phyloP scores from a whole-genome alignment of 2,329 filamentous ascomycete species.

The Aspergillus amoenus region DNA sequence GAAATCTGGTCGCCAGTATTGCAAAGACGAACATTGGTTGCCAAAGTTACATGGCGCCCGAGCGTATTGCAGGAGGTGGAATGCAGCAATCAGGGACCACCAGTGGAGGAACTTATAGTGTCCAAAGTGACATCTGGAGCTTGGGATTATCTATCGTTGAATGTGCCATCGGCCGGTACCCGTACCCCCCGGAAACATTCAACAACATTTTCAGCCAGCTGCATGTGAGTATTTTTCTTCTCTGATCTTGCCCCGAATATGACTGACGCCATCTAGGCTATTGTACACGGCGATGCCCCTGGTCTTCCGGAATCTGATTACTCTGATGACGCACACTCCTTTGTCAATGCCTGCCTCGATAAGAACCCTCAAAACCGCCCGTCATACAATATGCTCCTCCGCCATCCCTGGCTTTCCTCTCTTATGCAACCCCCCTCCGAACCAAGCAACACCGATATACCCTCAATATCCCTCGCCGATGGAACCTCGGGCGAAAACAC shows the following conservation, averaged over 20 bases:
- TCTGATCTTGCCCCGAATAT: neutral
- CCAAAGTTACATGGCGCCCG: slow-evolving; percentile 98
- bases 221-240: slow-evolving; percentile 66
- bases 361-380: slow-evolving; percentile 90
- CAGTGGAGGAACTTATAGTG: slow-evolving; percentile 85
- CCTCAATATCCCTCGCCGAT: slow-evolving; percentile 35
- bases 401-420: slow-evolving; percentile 81
- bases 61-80: slow-evolving; percentile 85
- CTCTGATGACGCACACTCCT: slow-evolving; percentile 76
- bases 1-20: slow-evolving; percentile 94
- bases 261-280: slow-evolving; percentile 63
- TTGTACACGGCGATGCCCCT: slow-evolving; percentile 95
- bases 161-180: slow-evolving; percentile 90
- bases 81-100: slow-evolving; percentile 69
- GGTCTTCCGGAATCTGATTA: slow-evolving; percentile 77
- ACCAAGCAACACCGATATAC: slow-evolving; percentile 49
- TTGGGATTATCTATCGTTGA: slow-evolving; percentile 92
- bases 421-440: slow-evolving; percentile 76
- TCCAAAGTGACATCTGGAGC: slow-evolving; percentile 98
- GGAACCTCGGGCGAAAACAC: slow-evolving; percentile 29
- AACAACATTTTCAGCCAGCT: slow-evolving; percentile 98
- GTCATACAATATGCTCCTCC: slow-evolving; percentile 85
- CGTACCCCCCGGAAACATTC: slow-evolving; percentile 94
- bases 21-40: slow-evolving; percentile 99
- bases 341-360: slow-evolving; percentile 86